Evolutionary conservation across 345 rosid genomes (phyloP), one percentile per base, ranked within the genome.

Genomic region (Trapa incisa): DNA sequence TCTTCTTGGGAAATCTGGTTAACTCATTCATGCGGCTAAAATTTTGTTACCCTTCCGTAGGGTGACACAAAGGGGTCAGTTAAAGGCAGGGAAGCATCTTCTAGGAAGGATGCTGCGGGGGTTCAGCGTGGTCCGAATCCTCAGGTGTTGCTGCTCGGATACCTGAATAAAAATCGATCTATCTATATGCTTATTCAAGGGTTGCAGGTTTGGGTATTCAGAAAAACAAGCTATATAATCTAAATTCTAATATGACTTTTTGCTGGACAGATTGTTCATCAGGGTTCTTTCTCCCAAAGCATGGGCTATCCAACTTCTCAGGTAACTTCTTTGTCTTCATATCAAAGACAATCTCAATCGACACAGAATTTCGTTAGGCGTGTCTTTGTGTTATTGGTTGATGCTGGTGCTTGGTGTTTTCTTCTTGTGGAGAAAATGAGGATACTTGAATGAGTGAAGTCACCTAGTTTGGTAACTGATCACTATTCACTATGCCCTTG

Each of bases 21-120:
- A 12, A 41, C 35, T 45, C 9, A 37, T 16, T 36, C 6, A 17
- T 37, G 60, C 43, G 67, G 32, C 39, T 3, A 12, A 52, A 22
- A 71, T 29, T 64, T 66, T 53, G 50, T 32, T 50, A 69, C 63
- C 50, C 42, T 70, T 71, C 39, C 66, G 67, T 64, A 90, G 98
- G 96, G 95, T 77, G 99, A 93, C 74, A 76, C 89, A 35, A 88
- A 90, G 83, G 92, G 92, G 15, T 80, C 85, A 14, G 78, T 76
- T 45, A 90, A 88, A 73, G 82, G 85, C 50, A 95, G 90, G 65
- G 97, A 93, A 37, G 43, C 82, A 39, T 85, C 83, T 68, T 72
- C 82, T 57, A 86, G 78, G 79, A 84, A 77, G 71, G 89, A 85
- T 62, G 82, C 39, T 54, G 37, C 50, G 0, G 29, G n/a, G 22